These are phyloP conservation scores for Fusarium mexicanum DNA, from an alignment of 2,329 filamentous ascomycete species.

Conservation along the genomic window DNA sequence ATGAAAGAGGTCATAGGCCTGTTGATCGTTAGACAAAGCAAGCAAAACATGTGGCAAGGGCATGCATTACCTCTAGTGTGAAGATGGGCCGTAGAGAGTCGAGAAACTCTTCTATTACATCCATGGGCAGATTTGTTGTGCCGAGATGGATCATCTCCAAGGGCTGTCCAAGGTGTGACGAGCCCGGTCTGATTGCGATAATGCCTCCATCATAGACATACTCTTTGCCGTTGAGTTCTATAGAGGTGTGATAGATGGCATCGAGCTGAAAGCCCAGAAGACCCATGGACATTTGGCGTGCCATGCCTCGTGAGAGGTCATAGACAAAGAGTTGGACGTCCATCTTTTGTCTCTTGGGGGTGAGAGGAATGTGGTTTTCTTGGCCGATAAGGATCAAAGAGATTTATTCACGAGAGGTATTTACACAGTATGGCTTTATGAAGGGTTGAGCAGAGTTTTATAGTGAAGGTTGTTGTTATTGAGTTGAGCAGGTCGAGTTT, in stretches of 20 bases:
- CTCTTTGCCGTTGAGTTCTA: conserved; percentile 85
- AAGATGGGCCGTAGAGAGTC: conserved; percentile 85
- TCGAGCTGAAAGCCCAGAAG: conserved; percentile 74
- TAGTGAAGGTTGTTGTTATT: background rate
- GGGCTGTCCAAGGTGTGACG: conserved; percentile 86
- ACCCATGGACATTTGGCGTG: conserved; percentile 64
- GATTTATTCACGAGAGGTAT: background rate
- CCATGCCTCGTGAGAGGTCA: conserved; percentile 74
- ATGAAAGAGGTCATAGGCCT: conserved; percentile 87
- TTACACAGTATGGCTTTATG: background rate
- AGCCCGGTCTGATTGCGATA: conserved; percentile 80
- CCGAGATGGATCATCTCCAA: conserved; percentile 81
- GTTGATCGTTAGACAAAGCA: background rate
- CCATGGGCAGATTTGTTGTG: conserved; percentile 78
- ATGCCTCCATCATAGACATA: conserved; percentile 92
- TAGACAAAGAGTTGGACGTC: conserved; percentile 82
- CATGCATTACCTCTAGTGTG: conserved; percentile 72
- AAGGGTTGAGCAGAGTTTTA: background rate
- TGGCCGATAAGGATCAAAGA: background rate
- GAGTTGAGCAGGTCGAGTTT: background rate
- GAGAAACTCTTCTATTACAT: conserved; percentile 87
- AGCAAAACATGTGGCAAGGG: background rate
- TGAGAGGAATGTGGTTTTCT: background rate
- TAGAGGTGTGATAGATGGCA: conserved; percentile 93
- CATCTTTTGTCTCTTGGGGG: conserved; percentile 56